These are phyloP conservation scores for Mycena leptocephala DNA, from an alignment of 768 basidiomycete species.

Conservation along the genomic window DNA sequence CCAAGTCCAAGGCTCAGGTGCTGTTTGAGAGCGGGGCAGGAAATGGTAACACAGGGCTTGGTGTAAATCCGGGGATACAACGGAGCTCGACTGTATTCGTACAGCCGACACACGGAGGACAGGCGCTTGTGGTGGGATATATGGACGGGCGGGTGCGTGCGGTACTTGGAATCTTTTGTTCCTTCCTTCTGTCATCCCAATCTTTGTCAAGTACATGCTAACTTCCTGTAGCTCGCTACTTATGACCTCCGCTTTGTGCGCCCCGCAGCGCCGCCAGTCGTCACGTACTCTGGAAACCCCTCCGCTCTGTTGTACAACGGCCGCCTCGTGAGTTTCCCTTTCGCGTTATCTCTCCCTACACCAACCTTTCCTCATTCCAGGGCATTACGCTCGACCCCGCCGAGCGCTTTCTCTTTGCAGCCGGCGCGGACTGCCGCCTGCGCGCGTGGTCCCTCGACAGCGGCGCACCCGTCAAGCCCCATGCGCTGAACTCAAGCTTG, in stretches of 20 bases:
- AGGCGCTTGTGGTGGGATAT: constrained; percentile 40
- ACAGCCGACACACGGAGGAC: constrained; percentile 37
- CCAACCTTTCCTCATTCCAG: constrained; percentile 49
- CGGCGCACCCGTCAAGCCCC: constrained; percentile 59
- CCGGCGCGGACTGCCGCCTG: constrained; percentile 76
- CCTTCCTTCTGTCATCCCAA: too few relatives aligned
- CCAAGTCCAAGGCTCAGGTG: neutral
- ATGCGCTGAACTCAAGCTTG: too few relatives aligned
- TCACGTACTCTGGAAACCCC: constrained; percentile 23
- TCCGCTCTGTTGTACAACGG: neutral
- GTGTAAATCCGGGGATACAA: neutral
- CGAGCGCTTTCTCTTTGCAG: constrained; percentile 76
- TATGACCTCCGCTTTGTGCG: constrained; percentile 33
- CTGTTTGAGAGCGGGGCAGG: neutral
- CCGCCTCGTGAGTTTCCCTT: constrained; percentile 16
- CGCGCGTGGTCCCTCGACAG: constrained; percentile 80
- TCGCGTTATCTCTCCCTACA: neutral
- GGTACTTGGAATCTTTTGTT: constrained; percentile 28
- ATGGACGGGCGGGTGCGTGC: constrained; percentile 30
- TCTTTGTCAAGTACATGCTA: too few relatives aligned
- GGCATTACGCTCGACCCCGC: constrained; percentile 73
- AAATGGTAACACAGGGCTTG: neutral
- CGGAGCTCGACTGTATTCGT: constrained; percentile 44
- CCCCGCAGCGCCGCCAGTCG: neutral
- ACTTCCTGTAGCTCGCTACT: constrained; percentile 9